Evolutionary conservation across 1,284 basidiomycete species (phyloP), one percentile per base, ranked within the genome.

Genomic region (Porogramme epimiltina): DNA sequence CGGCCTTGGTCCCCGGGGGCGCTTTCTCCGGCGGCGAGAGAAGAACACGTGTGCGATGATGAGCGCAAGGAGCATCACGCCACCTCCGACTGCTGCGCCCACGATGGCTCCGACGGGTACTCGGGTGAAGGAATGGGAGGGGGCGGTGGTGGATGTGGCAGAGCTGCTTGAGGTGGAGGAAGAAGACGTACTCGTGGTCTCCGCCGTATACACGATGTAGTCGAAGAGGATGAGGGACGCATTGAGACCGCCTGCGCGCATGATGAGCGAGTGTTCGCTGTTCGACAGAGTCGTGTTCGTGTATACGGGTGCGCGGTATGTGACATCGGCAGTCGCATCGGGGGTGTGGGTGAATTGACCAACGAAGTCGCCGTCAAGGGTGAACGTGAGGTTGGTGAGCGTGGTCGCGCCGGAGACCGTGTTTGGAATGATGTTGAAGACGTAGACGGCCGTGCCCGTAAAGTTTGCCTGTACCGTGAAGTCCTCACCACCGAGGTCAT

Each of bases 401-500:
- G 46, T 46, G 3, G 9, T 34, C 11, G 31, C 24, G 4, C 4
- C 3, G 5, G 41, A 22, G 10, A 40, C 9, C 10, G 8, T 20
- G 10, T 49, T 46, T 2, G 46, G 44, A 20, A 55, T 15, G 28
- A 52, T 11, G 24, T 37, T 42, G 54, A 43, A 55, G 15, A 55
- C 54, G 33, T 55, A 55, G 6, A 55, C 50, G 10, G 54, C 54
- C 3, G 18, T 13, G 2, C 54, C 54, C 0, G 41, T 38, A 34
- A 55, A 55, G 4, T 19, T 23, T 13, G 38, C 11, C 13, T 2
- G 15, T 18, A 47, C 24, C 16, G 16, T 19, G 1, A 22, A 8
- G 15, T 47, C 45, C 18, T 22, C 22, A 3, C 57, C 11, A 2
- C 31, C 47, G 4, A 26, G 20, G 8, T 3, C 10, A 33, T 48